These are phyloP conservation scores for Calcarisporium arbuscula DNA, from an alignment of 2,329 filamentous ascomycete species.

Conservation along the genomic window DNA sequence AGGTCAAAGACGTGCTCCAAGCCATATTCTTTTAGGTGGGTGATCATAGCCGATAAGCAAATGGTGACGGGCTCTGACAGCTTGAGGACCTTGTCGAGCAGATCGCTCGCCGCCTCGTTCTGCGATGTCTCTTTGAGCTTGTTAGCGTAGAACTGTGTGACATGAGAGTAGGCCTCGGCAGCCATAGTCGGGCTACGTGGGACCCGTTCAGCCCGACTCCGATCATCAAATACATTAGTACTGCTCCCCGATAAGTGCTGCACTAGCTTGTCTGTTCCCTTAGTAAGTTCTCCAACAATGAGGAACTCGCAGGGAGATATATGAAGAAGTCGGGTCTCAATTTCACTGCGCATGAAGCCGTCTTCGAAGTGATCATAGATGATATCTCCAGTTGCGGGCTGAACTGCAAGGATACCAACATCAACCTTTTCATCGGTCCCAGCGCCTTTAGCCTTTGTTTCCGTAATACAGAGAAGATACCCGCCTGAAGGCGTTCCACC, in stretches of 20 bases:
- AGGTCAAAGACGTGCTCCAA: slow-evolving; percentile 93
- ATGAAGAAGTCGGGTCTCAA: slow-evolving; percentile 91
- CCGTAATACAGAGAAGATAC: slow-evolving; percentile 90
- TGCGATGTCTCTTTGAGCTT: slow-evolving; percentile 62
- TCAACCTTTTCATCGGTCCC: slow-evolving; percentile 91
- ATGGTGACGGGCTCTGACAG: slow-evolving; percentile 82
- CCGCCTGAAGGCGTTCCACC: slow-evolving; percentile 55
- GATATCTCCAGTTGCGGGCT: slow-evolving; percentile 91
- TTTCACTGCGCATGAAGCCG: slow-evolving; percentile 93
- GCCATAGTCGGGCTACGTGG: slow-evolving; percentile 73
- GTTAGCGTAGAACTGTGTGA: slow-evolving; percentile 86
- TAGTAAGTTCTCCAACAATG: slow-evolving; percentile 84
- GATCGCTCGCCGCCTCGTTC: slow-evolving; percentile 51
- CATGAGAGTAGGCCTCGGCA: slow-evolving; percentile 78
- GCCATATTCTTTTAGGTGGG: slow-evolving; percentile 83
- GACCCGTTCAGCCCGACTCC: slow-evolving; percentile 76
- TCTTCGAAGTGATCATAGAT: slow-evolving; percentile 96
- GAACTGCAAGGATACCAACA: slow-evolving; percentile 86
- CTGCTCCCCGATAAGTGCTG: slow-evolving; percentile 83
- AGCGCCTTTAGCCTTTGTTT: slow-evolving; percentile 69
- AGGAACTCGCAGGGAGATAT: slow-evolving; percentile 95
- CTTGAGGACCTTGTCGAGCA: slow-evolving; percentile 81
- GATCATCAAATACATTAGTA: slow-evolving; percentile 88
- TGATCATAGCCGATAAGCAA: slow-evolving; percentile 95
- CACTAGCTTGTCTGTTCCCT: slow-evolving; percentile 86